Conservation (phyloP, 495 filamentous ascomycete genomes). For the Aspergillus saccharolyticus region DNA sequence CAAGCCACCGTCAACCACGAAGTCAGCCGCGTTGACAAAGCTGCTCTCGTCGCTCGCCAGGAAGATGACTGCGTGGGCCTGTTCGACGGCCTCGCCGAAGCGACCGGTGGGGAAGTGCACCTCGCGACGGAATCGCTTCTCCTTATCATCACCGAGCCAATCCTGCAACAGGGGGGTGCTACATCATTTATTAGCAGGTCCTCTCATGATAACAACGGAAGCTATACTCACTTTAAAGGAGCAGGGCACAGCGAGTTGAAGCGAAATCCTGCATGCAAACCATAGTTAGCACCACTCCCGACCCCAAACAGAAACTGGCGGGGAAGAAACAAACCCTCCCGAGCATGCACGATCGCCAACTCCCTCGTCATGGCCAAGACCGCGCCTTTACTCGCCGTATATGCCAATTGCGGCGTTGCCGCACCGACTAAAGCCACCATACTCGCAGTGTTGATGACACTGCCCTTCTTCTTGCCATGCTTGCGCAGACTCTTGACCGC, state of each 20-base stretch:
- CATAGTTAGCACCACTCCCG: too few species aligned
- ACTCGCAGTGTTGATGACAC: slow-evolving; percentile 92
- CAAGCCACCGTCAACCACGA: slow-evolving; percentile 97
- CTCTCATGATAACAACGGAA: neutral
- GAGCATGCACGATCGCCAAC: slow-evolving; percentile 76
- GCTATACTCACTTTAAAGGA: slow-evolving; percentile 64
- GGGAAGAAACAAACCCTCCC: slow-evolving; percentile 59
- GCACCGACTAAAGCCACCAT: slow-evolving; percentile 89
- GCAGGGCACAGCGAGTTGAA: slow-evolving; percentile 93
- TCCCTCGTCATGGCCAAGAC: slow-evolving; percentile 83
- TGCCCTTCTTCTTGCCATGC: slow-evolving; percentile 69
- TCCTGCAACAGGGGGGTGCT: slow-evolving; percentile 81
- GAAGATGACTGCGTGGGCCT: slow-evolving; percentile 90
- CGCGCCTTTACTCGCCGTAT: slow-evolving; percentile 92
- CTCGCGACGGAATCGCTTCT: slow-evolving; percentile 80
- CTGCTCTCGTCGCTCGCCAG: slow-evolving; percentile 90
- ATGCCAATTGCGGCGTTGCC: slow-evolving; percentile 92
- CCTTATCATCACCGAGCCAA: slow-evolving; percentile 85
- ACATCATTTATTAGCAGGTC: neutral
- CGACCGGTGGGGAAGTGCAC: slow-evolving; percentile 93
- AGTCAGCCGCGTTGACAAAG: slow-evolving; percentile 89
- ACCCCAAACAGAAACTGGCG: neutral
- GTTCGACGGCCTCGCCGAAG: slow-evolving; percentile 94
- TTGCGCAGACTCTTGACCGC: slow-evolving; percentile 77
- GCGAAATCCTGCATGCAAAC: slow-evolving; percentile 43